These are phyloP conservation scores for Fusarium xylarioides DNA, from an alignment of 2,329 filamentous ascomycete genomes.

Conservation along the genomic window DNA sequence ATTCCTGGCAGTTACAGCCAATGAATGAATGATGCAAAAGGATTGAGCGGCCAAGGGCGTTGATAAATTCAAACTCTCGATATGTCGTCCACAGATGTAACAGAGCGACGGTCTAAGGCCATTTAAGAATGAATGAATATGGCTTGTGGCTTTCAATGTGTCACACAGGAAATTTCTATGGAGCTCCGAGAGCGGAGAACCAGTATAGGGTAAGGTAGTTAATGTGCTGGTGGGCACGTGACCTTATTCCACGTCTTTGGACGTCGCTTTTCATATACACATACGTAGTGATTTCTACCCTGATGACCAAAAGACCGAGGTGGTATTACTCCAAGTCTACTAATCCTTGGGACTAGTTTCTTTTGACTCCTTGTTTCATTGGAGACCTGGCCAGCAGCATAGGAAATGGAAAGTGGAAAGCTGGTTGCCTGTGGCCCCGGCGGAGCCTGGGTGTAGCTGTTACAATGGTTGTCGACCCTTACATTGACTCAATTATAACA, in stretches of 20 bases:
- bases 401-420: neutral
- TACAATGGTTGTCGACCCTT: neutral
- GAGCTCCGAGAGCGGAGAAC: neutral
- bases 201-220: neutral
- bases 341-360: neutral
- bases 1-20: neutral
- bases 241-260: neutral
- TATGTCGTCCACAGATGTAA: neutral
- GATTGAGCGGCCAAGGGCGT: neutral
- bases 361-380: neutral
- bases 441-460: neutral
- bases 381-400: neutral
- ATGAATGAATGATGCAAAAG: neutral
- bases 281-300: neutral
- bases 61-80: neutral
- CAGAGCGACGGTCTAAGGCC: neutral
- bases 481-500: neutral
- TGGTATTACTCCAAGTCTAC: neutral
- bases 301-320: neutral
- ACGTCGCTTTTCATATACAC: neutral
- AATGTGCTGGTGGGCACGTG: neutral
- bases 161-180: neutral
- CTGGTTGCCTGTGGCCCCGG: neutral
- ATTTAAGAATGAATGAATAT: neutral
- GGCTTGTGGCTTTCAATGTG: neutral